Evolutionary conservation across 495 filamentous ascomycete genomes (phyloP).

Genomic region (Podospora australis): DNA sequence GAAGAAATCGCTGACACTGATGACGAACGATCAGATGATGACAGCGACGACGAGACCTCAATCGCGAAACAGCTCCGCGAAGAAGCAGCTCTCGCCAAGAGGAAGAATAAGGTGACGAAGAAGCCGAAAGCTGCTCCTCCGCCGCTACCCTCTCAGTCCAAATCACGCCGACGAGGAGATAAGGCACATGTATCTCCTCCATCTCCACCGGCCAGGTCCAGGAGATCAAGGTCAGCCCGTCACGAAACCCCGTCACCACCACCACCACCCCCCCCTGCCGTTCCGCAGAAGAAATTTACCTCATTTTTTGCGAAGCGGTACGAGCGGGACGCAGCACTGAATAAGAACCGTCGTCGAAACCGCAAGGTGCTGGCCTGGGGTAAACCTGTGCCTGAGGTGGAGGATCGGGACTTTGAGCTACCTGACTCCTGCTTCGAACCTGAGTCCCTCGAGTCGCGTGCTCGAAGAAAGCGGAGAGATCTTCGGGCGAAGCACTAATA

Average conservation of each 20-base stretch:
- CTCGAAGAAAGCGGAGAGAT: constrained; percentile 49
- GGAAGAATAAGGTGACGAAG: constrained; percentile 11
- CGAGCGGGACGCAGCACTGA: constrained; percentile 68
- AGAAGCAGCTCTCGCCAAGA: constrained; percentile 50
- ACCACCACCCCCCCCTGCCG: constrained; percentile 6
- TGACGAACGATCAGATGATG: constrained; percentile 23
- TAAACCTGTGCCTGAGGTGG: constrained; percentile 66
- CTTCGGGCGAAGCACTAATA: constrained; percentile 11
- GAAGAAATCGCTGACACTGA: constrained; percentile 26
- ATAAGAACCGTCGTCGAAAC: constrained; percentile 36
- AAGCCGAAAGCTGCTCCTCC: constrained; percentile 3
- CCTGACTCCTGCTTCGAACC: constrained; percentile 63
- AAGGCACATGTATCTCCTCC: constrained; percentile 16
- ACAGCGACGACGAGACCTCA: constrained; percentile 65
- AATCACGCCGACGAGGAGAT: background rate
- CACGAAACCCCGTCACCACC: constrained; percentile 2
- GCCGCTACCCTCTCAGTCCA: too few relatives aligned
- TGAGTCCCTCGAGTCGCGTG: constrained; percentile 59
- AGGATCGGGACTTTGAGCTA: constrained; percentile 64
- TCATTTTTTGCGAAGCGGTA: constrained; percentile 79
- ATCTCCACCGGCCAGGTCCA: background rate
- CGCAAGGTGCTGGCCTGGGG: constrained; percentile 62
- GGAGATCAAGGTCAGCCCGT: background rate
- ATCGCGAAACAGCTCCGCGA: constrained; percentile 67
- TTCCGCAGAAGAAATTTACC: constrained; percentile 60